A percentile compares a stretch with the other conserved stretches of the same genome.
These are phyloP conservation scores for Microbotryum violaceum DNA, from an alignment of 1,284 basidiomycete species.

Conservation along the genomic window DNA sequence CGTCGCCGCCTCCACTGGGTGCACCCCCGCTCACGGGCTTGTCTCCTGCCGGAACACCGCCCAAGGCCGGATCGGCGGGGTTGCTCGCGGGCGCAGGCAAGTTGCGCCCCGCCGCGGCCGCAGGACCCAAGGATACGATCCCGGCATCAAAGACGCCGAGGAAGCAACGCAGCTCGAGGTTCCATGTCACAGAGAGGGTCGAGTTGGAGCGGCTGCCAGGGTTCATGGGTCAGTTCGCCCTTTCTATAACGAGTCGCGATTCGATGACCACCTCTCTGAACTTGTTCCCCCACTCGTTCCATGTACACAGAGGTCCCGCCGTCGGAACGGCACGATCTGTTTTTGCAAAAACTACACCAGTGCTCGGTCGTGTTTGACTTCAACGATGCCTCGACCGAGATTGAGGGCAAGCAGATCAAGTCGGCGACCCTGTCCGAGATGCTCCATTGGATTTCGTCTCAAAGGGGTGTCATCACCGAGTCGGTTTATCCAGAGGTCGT, in stretches of 20 bases:
- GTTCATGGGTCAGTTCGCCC: slow-evolving; percentile 68
- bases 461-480: slow-evolving; percentile 93
- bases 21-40: slow-evolving; percentile 11
- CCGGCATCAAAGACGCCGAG: slow-evolving; percentile 89
- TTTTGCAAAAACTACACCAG: slow-evolving; percentile 90
- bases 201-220: slow-evolving; percentile 90
- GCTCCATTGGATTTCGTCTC: slow-evolving; percentile 97
- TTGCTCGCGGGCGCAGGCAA: slow-evolving; percentile 40
- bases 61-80: slow-evolving; percentile 45
- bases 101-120: slow-evolving; percentile 18
- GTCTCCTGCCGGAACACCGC: slow-evolving; percentile 36
- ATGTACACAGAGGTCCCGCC: slow-evolving; percentile 65
- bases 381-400: slow-evolving; percentile 91
- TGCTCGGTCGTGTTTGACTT: slow-evolving; percentile 98
- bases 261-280: not conserved
- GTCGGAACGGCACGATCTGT: slow-evolving; percentile 80
- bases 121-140: slow-evolving; percentile 74
- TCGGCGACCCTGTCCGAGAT: slow-evolving; percentile 96
- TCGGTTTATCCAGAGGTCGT: slow-evolving; percentile 98
- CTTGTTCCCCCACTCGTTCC: slow-evolving; percentile 1
- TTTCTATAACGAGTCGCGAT: too few relatives aligned
- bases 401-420: slow-evolving; percentile 98
- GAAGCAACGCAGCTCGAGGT: slow-evolving; percentile 91
- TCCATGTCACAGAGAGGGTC: slow-evolving; percentile 91
- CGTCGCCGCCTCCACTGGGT: slow-evolving; percentile 32